Conservation (phyloP, 805 yeast species). For the Candida taoyuanica region DNA sequence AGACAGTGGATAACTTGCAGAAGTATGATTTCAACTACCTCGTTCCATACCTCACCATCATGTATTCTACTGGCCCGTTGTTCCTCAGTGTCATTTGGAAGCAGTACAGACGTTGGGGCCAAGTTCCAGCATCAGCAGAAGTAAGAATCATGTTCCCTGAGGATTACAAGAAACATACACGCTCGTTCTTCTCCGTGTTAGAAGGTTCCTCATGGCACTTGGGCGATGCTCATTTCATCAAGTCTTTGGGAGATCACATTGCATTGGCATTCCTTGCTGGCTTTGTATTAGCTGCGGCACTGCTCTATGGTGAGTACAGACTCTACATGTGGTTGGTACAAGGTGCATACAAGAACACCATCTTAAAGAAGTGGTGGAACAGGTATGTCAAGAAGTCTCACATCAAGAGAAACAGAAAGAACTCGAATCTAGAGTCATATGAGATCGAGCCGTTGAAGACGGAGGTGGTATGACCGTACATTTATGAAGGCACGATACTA, state of each 20-base stretch:
- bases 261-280: constrained; percentile 69
- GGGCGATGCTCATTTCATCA: constrained; percentile 79
- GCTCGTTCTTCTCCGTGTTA: constrained; percentile 68
- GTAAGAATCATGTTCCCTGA: constrained; percentile 68
- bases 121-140: constrained; percentile 58
- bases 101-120: constrained; percentile 72
- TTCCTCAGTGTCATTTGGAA: constrained; percentile 85
- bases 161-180: constrained; percentile 59
- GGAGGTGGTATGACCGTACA: constrained; percentile 1
- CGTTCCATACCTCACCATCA: constrained; percentile 84
- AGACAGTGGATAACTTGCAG: constrained; percentile 59
- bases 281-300: constrained; percentile 46
- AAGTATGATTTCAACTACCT: constrained; percentile 68
- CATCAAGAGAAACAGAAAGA: constrained; percentile 26
- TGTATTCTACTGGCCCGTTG: constrained; percentile 91
- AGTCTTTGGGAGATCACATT: constrained; percentile 70
- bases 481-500: not conserved
- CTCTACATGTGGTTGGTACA: constrained; percentile 38
- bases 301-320: constrained; percentile 45
- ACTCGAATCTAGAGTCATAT: constrained; percentile 22
- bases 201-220: constrained; percentile 92
- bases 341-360: constrained; percentile 24
- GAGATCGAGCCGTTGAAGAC: constrained; percentile 15
- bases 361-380: constrained; percentile 14
- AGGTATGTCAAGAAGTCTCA: constrained; percentile 16